These are phyloP conservation scores for Gossypium gossypioides DNA, from an alignment of 441 rosid species.

Conservation along the genomic window DNA sequence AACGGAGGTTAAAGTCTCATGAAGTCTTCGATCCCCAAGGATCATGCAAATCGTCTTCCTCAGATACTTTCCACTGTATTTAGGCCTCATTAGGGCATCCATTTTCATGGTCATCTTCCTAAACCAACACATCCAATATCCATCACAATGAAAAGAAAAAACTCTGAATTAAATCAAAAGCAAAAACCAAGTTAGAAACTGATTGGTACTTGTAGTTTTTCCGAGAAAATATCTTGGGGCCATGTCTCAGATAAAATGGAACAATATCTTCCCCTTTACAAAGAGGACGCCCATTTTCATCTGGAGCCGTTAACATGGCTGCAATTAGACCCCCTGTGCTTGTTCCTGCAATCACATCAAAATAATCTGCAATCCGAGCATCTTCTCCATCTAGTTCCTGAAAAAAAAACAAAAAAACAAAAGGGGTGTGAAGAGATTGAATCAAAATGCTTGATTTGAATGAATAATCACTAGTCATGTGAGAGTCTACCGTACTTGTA, in stretches of 20 bases:
- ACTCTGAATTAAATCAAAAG: background rate
- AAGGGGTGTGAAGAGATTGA: background rate
- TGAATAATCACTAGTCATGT: background rate
- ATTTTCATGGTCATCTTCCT: constrained; percentile 11
- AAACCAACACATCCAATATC: background rate
- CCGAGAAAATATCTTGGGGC: constrained; percentile 48
- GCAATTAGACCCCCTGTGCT: constrained; percentile 62
- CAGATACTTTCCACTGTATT: constrained; percentile 55
- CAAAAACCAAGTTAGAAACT: background rate
- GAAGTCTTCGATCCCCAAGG: constrained; percentile 40
- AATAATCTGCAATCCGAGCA: constrained; percentile 49
- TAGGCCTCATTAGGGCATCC: constrained; percentile 43
- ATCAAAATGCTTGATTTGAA: background rate
- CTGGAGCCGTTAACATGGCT: constrained; percentile 44
- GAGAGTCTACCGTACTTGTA: constrained; percentile 16
- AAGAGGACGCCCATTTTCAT: constrained; percentile 30
- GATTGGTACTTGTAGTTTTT: constrained; percentile 2
- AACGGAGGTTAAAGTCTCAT: constrained; percentile 50
- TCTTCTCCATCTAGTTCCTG: constrained; percentile 49
- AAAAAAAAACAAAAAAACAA: background rate
- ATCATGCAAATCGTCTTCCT: constrained; percentile 22
- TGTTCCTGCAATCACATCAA: constrained; percentile 52
- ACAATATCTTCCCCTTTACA: constrained; percentile 38
- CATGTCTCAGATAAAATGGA: constrained; percentile 35
- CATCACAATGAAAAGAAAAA: background rate